Evolutionary conservation across 306 rosid species (phyloP), one percentile per base, ranked within the genome.

Genomic region (Dalbergia oliveri): DNA sequence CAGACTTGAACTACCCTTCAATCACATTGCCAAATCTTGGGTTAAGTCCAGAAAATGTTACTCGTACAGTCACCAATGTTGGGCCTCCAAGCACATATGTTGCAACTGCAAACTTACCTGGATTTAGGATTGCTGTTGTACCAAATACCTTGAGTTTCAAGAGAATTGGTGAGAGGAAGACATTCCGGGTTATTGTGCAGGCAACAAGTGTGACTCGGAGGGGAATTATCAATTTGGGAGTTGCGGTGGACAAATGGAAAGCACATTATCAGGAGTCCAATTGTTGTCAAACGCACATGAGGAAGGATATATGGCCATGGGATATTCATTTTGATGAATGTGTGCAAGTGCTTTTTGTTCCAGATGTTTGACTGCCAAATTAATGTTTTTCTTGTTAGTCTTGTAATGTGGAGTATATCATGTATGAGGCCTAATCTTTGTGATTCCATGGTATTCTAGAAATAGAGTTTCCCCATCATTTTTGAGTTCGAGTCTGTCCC

Each of bases 1-100:
- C 66, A 8, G 88, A 90, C 79, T 81, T 93, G 51, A 93, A 93
- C 82, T 89, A 93, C 83, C 97, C 97, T 65, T 88, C 96, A 44
- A 88, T 93, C 80, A 72, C 86, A 56, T 76, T 93, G n/a, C 88
- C 88, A 9, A 56, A 79, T 81, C 85, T 88, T 2, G 62, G 73
- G 0, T 68, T 78, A 51, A 80, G 75, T 3, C 49, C 82, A 0
- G 18, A 78, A 13, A 78, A 26, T 18, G 72, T 83, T 4, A 73
- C 83, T n/a, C 83, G 86, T 9, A 83, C 77, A 3, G 80, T 78
- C 21, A 83, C 86, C 34, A 83, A 83, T 73, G 86, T 83, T 66
- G 86, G 97, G 4, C 57, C 82, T n/a, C 87, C 92, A 19, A 82
- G 90, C 56, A 88, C 82, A 0, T 93, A 92, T 65, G 23, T 13